A percentile compares a stretch with the other conserved stretches of the same genome.
These are phyloP conservation scores for Aspergillus nomiae DNA, from an alignment of 2,329 filamentous ascomycete genomes.

Conservation along the genomic window DNA sequence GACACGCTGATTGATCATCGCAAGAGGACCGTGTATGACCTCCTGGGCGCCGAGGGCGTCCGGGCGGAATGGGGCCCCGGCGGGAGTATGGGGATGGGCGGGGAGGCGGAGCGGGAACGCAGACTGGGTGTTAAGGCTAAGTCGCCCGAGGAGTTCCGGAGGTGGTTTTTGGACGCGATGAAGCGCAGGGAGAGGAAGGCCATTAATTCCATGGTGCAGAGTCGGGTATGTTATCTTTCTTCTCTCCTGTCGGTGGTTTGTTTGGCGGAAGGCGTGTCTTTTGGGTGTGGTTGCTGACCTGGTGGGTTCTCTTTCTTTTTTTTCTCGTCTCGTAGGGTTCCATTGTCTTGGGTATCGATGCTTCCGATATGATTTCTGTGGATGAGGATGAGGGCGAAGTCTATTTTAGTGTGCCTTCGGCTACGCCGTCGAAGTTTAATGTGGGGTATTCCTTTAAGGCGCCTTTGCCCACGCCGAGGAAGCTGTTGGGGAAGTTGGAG, in stretches of 20 bases:
- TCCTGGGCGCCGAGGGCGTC: conserved; percentile 45
- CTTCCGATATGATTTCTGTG: conserved; percentile 34
- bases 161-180: conserved; percentile 45
- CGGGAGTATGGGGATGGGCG: conserved; percentile 35
- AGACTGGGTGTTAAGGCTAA: conserved; percentile 41
- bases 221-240: conserved; percentile 33
- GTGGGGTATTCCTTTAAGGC: conserved; percentile 38
- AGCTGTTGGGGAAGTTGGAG: conserved; percentile 21
- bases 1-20: conserved; percentile 43
- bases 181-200: conserved; percentile 40
- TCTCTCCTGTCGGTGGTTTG: not conserved
- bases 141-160: conserved; percentile 42
- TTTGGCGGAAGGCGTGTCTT: not conserved
- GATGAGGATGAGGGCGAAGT: conserved; percentile 32
- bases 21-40: conserved; percentile 47
- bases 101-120: conserved; percentile 29
- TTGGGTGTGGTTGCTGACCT: not conserved
- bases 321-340: conserved; percentile 24
- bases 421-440: conserved; percentile 28
- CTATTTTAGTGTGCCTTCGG: conserved; percentile 30
- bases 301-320: conserved; percentile 12
- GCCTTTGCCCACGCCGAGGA: conserved; percentile 32
- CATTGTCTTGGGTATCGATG: conserved; percentile 39
- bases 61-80: conserved; percentile 36
- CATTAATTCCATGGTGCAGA: conserved; percentile 40